Conservation (phyloP, 768 basidiomycete genomes). For the Lactarius vividus region DNA sequence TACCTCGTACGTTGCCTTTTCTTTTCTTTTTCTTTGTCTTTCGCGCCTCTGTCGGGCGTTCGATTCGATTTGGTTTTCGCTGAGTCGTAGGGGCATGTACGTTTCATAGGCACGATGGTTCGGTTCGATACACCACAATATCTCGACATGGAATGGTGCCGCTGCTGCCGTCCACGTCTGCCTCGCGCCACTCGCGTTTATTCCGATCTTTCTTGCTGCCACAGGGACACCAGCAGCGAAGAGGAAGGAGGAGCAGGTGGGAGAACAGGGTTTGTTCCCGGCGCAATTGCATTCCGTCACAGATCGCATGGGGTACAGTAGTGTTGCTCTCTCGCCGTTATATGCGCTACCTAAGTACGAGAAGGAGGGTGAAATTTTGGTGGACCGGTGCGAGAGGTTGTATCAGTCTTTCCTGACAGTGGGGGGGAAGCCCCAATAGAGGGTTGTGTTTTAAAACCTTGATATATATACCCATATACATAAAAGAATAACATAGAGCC, state of each 20-base stretch:
- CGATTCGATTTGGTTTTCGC: not conserved
- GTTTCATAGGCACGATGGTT: constrained; percentile 58
- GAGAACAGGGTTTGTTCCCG: constrained; percentile 33
- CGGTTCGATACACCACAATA: constrained; percentile 67
- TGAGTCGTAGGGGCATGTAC: not conserved
- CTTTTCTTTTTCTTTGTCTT: not conserved
- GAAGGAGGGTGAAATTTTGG: constrained; percentile 44
- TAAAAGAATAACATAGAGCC: not conserved
- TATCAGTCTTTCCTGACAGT: constrained; percentile 40
- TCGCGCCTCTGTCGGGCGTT: constrained; percentile 11
- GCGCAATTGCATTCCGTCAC: constrained; percentile 56
- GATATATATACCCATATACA: not conserved
- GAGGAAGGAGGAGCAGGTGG: constrained; percentile 20
- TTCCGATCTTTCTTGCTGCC: constrained; percentile 39
- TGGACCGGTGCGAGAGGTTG: constrained; percentile 56
- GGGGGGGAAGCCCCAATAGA: constrained; percentile 29
- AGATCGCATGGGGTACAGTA: constrained; percentile 52
- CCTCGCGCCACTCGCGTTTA: constrained; percentile 52
- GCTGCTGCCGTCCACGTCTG: constrained; percentile 63
- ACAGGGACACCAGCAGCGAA: constrained; percentile 8
- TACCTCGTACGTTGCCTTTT: constrained; percentile 53
- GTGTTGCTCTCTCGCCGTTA: constrained; percentile 50
- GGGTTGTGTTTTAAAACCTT: not conserved
- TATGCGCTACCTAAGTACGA: constrained; percentile 51
- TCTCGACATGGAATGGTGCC: constrained; percentile 60